Evolutionary conservation across 1,284 basidiomycete species (phyloP).

Genomic region (Cerrena zonata): DNA sequence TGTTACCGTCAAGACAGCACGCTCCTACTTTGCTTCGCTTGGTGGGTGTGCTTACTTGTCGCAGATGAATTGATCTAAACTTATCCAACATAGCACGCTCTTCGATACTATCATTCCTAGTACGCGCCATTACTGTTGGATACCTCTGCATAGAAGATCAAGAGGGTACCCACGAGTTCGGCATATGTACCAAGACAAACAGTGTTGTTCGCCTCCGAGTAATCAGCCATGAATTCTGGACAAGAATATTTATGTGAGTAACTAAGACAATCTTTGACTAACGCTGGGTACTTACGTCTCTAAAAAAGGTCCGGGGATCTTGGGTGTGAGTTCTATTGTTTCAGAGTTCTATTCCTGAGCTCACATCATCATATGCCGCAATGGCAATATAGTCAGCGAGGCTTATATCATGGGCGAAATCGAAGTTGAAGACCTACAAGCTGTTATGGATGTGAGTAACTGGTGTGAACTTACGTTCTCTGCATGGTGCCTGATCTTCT

Average conservation of each 20-base stretch:
- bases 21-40: slow-evolving; percentile 2
- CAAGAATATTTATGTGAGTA: slow-evolving; percentile 62
- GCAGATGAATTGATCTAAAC: too few species aligned
- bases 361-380: too few species aligned
- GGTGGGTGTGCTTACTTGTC: background rate
- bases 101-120: slow-evolving; percentile 57
- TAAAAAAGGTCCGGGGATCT: slow-evolving; percentile 62
- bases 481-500: slow-evolving; percentile 20
- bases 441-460: slow-evolving; percentile 69
- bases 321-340: slow-evolving; percentile 49
- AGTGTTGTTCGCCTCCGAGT: slow-evolving; percentile 63
- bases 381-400: slow-evolving; percentile 72
- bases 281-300: slow-evolving; percentile 15
- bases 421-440: slow-evolving; percentile 65
- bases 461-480: slow-evolving; percentile 9
- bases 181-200: slow-evolving; percentile 43
- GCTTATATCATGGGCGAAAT: slow-evolving; percentile 83
- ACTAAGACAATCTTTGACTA: slow-evolving; percentile 8
- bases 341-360: slow-evolving; percentile 9
- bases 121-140: slow-evolving; percentile 53
- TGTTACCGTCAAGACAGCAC: background rate
- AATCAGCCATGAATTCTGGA: slow-evolving; percentile 73
- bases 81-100: slow-evolving; percentile 42
- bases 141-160: slow-evolving; percentile 60
- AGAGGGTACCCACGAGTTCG: slow-evolving; percentile 53